These are phyloP conservation scores for Termitomyces titanicus DNA, from an alignment of 768 basidiomycete genomes.

Conservation along the genomic window DNA sequence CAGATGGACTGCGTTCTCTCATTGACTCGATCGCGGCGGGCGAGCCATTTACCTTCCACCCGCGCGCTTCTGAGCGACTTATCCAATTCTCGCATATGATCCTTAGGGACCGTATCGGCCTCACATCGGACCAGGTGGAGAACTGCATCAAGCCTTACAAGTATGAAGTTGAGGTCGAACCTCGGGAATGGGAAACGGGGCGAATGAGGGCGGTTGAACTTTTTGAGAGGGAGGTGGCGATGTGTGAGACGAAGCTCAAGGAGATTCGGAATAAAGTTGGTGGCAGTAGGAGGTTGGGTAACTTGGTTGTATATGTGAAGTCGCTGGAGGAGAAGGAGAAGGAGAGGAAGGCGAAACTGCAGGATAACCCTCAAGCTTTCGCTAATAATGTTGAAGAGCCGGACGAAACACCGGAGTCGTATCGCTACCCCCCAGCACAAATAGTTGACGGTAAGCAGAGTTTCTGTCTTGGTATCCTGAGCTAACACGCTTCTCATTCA, in stretches of 20 bases:
- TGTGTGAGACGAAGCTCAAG: constrained; percentile 84
- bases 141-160: constrained; percentile 99
- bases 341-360: constrained; percentile 51
- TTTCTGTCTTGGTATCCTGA: not conserved
- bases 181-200: constrained; percentile 88
- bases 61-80: constrained; percentile 83
- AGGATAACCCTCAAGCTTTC: constrained; percentile 33
- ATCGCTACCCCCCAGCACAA: constrained; percentile 89
- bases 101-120: constrained; percentile 85
- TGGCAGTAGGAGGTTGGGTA: constrained; percentile 73
- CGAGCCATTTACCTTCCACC: constrained; percentile 93
- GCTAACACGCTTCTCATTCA: constrained; percentile 27
- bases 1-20: constrained; percentile 85
- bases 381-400: constrained; percentile 23
- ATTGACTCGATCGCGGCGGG: constrained; percentile 86
- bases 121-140: constrained; percentile 98
- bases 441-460: constrained; percentile 77
- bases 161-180: constrained; percentile 95
- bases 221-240: constrained; percentile 77
- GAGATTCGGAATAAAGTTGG: constrained; percentile 90
- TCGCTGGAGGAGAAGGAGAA: constrained; percentile 75
- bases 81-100: constrained; percentile 92
- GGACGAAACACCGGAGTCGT: constrained; percentile 58
- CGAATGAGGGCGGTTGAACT: constrained; percentile 69
- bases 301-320: constrained; percentile 77